These are phyloP conservation scores for Rhizopogon roseolus DNA, from an alignment of 768 basidiomycete genomes.

Conservation along the genomic window DNA sequence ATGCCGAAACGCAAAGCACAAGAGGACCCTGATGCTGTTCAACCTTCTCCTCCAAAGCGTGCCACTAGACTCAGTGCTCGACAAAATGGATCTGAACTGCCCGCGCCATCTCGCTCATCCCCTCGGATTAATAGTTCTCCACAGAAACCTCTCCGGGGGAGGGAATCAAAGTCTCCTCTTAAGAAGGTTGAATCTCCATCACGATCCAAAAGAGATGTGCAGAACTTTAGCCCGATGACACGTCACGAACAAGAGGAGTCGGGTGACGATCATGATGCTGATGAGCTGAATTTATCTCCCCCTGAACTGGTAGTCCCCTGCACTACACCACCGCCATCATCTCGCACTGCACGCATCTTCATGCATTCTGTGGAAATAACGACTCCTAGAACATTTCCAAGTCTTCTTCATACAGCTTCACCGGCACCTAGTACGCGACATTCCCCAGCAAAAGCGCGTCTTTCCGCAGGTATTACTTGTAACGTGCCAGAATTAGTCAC, in stretches of 20 bases:
- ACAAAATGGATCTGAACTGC: background rate
- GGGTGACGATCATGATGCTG: conserved; percentile 11
- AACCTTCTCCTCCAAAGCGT: conserved; percentile 29
- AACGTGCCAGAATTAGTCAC: background rate
- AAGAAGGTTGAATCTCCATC: background rate
- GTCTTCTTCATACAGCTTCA: conserved; percentile 6
- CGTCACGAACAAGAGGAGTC: background rate
- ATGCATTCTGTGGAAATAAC: conserved; percentile 28
- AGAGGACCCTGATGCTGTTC: conserved; percentile 7
- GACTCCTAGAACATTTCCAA: conserved; percentile 17
- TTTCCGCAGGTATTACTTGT: conserved; percentile 11
- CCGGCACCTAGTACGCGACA: background rate
- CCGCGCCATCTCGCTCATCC: background rate
- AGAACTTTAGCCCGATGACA: background rate
- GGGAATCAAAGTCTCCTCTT: background rate
- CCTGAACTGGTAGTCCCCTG: conserved; percentile 9
- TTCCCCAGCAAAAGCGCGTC: conserved; percentile 3
- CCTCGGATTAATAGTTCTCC: background rate
- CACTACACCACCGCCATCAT: conserved; percentile 16
- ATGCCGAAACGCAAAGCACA: conserved; percentile 42
- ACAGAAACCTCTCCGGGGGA: background rate
- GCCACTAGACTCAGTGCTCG: conserved; percentile 19
- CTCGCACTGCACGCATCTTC: conserved; percentile 15
- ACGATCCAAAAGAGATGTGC: background rate
- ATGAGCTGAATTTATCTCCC: conserved; percentile 24